Evolutionary conservation across 202 grass and related monocot species (phyloP), one percentile per base, ranked within the genome.

Genomic region (Brachypodium distachyon): DNA sequence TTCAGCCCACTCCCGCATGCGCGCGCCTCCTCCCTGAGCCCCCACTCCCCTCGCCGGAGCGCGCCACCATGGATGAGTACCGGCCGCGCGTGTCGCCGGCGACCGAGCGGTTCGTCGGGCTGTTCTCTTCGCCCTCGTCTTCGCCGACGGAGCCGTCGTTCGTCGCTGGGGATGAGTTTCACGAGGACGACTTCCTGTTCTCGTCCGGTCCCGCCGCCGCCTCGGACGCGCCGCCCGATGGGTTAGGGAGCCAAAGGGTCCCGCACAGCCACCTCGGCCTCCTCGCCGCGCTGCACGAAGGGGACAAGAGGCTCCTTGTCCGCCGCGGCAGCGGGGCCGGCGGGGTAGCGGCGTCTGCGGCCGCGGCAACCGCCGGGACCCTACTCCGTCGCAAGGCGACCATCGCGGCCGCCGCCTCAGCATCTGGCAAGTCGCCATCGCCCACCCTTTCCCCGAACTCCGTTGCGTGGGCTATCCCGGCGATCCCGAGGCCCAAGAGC

Each of bases 151-250:
- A 89, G 72, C 3, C 82, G 3, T 77, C 82, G 12, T 85, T 85
- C 82, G 54, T 82, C 51, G 78, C 67, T 0, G 79, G 78, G 27
- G 83, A 90, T 19, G 87, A 90, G 51, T 63, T 90, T 29, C 83
- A 90, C 28, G 87, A 90, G 83, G 79, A 90, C 37, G 87, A 90
- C 23, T 73, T 90, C 74, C 75, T 90, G 36, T 90, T 82, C 47
- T 85, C 83, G 2, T 81, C 86, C 36, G 61, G 33, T 57, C 29
- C 47, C 5, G 13, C 28, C 12, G 80, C 60, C 12, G 48, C 48
- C 58, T 32, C 77, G 60, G 49, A 63, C 34, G 52, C 70, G 26
- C 4, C 51, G 26, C 46, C 39, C 29, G 87, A 67, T 4, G 57
- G 68, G 39, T 1, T 74, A 9, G 29, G 40, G 58, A 67, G 34